Evolutionary conservation across 2,329 filamentous ascomycete species (phyloP), one percentile per base, ranked within the genome.

Genomic region (Colletotrichum sp.): DNA sequence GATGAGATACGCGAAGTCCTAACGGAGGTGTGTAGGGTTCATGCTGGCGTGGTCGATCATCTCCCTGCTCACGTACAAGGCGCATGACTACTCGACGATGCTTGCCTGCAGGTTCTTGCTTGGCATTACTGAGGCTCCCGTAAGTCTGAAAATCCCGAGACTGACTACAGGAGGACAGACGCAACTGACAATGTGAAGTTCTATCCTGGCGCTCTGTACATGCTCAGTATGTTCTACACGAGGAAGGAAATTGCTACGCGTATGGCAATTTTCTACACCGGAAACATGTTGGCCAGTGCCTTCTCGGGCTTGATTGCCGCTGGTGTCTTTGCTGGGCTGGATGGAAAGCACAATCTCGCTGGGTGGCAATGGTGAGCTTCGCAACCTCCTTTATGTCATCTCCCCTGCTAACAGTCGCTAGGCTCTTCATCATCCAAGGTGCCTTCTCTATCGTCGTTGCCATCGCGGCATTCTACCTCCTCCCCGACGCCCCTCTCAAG

Each of bases 221-320:
- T 77, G 76, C 73, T 77, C 48, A 70, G 62, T 21, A 76, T 76
- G 70, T 78, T 77, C 34, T 78, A 78, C 52, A 77, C 77, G 4
- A 43, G 76, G 5, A 73, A 77, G 28, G 77, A 78, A 7, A 28
- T 76, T 5, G 74, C 77, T 5, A 48, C 65, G 32, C 82, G 86
- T 2, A 88, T 87, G 79, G 86, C 84, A 9, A 81, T 87, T 24
- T 84, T 86, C 79, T 86, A 87, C 78, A 85, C 85, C 12, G 86
- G 86, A 18, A 86, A 86, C 72, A 85, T 83, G 16, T 83, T 87
- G 66, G 86, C 85, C 5, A 86, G 86, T 72, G 84, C 87, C 36
- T 82, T 88, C 70, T 87, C 86, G 0, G 85, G 85, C 3, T 82
- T 88, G 30, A 81, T 88, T 38, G 85, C 86, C 21, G 86, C 86